Evolutionary conservation across 2,329 filamentous ascomycete species (phyloP).

Genomic region (Dichotomopilus funicola): DNA sequence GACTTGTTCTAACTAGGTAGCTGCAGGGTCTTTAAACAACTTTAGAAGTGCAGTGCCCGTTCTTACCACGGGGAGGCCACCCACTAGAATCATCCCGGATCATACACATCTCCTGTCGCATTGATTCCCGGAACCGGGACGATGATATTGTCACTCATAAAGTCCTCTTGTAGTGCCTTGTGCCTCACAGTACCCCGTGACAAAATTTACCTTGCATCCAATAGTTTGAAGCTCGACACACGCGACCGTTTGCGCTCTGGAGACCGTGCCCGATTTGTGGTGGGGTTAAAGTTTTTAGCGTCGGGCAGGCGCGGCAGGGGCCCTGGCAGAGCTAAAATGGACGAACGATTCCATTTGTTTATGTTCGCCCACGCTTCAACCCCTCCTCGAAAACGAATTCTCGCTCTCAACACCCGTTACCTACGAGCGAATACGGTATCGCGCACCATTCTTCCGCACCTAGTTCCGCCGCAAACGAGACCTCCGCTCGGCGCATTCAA

Average conservation of each 20-base stretch:
- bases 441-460: neutral
- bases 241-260: neutral
- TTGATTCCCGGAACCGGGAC: too few species aligned
- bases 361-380: conserved; percentile 9
- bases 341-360: conserved; percentile 14
- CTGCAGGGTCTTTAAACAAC: too few species aligned
- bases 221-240: neutral
- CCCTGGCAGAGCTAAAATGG: neutral
- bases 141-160: too few species aligned
- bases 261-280: conserved; percentile 12
- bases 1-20: too few species aligned
- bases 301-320: conserved; percentile 10
- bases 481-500: neutral
- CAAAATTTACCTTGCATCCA: too few species aligned
- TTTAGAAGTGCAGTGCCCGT: too few species aligned
- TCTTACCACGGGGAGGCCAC: too few species aligned
- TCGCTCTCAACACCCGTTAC: conserved; percentile 4
- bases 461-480: neutral
- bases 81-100: too few species aligned
- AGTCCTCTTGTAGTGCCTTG: too few species aligned
- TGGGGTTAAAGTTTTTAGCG: conserved; percentile 16
- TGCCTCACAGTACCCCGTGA: too few species aligned
- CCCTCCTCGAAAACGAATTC: conserved; percentile 7
- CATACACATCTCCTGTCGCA: too few species aligned
- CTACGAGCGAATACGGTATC: neutral